A percentile compares a stretch with the other conserved stretches of the same genome.
Evolutionary conservation across 2,329 filamentous ascomycete species (phyloP).

Genomic region (Colletotrichum sansevieriae): DNA sequence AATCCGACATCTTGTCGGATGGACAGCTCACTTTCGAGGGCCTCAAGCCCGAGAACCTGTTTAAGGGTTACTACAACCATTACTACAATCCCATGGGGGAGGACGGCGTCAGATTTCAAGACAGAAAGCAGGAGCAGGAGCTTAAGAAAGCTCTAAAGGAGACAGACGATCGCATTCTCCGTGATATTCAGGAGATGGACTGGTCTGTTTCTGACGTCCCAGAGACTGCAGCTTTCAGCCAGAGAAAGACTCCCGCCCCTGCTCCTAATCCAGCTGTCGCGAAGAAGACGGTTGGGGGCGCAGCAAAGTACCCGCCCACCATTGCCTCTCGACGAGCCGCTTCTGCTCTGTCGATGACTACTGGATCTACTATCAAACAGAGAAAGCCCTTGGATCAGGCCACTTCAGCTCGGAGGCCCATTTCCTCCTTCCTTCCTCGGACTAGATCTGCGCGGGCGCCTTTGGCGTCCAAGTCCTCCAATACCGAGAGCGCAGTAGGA

Average conservation of each 20-base stretch:
- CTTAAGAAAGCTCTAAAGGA: constrained; percentile 65
- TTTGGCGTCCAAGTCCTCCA: constrained; percentile 59
- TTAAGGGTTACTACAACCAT: constrained; percentile 72
- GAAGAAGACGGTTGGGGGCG: constrained; percentile 44
- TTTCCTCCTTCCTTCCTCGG: constrained; percentile 49
- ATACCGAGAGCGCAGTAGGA: constrained; percentile 71
- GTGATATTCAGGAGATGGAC: constrained; percentile 72
- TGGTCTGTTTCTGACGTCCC: constrained; percentile 71
- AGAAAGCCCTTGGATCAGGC: constrained; percentile 39
- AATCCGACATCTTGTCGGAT: constrained; percentile 73
- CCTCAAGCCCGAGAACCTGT: constrained; percentile 69
- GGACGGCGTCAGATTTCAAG: constrained; percentile 72
- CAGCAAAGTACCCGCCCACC: constrained; percentile 43
- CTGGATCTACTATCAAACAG: constrained; percentile 44
- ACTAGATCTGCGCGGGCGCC: constrained; percentile 54
- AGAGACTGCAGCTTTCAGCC: constrained; percentile 56
- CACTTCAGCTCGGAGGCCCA: constrained; percentile 45
- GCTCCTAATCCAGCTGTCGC: constrained; percentile 41
- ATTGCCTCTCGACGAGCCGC: constrained; percentile 65
- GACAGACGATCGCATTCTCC: constrained; percentile 76
- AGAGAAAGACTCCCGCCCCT: constrained; percentile 48
- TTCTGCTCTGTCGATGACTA: constrained; percentile 61
- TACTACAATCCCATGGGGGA: constrained; percentile 76
- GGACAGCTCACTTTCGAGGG: constrained; percentile 68
- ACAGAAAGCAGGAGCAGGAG: constrained; percentile 70